Conservation (phyloP, 768 basidiomycete species). For the Dacryopinax primogenitus region DNA sequence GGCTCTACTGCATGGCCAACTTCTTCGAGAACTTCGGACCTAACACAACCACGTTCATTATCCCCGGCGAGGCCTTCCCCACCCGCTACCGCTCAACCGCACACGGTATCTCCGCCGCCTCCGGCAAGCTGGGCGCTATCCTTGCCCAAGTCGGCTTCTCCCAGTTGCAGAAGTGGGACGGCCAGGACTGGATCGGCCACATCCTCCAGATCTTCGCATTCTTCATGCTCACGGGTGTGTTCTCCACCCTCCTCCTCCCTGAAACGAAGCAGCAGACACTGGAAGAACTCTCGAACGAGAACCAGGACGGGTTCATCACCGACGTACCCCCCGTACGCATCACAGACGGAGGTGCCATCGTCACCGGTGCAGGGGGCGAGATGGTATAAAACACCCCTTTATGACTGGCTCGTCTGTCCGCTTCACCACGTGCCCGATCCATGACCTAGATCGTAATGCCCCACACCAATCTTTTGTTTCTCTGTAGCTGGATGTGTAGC, state of each 20-base stretch:
- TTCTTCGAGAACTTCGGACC: conserved; percentile 28
- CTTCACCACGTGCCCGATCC: background rate
- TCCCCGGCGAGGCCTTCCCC: conserved; percentile 30
- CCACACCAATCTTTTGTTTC: background rate
- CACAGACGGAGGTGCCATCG: conserved; percentile 13
- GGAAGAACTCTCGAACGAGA: conserved; percentile 23
- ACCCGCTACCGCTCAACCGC: conserved; percentile 29
- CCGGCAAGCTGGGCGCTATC: conserved; percentile 31
- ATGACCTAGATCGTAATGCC: background rate
- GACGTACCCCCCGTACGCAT: conserved; percentile 7
- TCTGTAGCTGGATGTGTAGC: background rate
- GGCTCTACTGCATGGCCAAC: conserved; percentile 30
- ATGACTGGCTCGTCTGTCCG: background rate
- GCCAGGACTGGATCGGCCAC: conserved; percentile 19
- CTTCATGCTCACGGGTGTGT: conserved; percentile 26
- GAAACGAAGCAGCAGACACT: conserved; percentile 26
- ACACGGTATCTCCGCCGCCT: conserved; percentile 29
- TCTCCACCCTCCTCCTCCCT: conserved; percentile 26
- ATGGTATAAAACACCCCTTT: background rate
- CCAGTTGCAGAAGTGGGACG: conserved; percentile 23
- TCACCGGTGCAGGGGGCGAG: too few species aligned
- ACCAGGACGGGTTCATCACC: conserved; percentile 18
- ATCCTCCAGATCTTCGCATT: conserved; percentile 28
- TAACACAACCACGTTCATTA: conserved; percentile 26
- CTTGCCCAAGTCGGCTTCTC: conserved; percentile 30